Percentiles rank a stretch among this genome's conserved stretches.
Conservation (phyloP, 2,329 filamentous ascomycete genomes). For the Penicillium sp. region DNA sequence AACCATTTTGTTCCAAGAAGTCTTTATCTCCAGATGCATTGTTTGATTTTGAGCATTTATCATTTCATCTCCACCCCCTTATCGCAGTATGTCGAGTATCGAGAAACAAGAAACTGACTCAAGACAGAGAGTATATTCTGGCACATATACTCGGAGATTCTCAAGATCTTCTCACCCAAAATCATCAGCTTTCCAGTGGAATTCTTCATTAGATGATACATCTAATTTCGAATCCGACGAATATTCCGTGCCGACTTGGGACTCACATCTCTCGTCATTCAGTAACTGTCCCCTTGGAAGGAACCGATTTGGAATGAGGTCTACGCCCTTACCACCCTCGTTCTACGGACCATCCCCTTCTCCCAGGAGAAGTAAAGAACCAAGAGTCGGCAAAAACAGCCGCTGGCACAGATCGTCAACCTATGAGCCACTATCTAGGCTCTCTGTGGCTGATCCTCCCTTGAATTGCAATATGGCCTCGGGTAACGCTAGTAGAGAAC, state of each 20-base stretch:
- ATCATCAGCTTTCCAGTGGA: background rate
- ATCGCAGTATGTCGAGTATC: background rate
- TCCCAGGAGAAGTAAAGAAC: background rate
- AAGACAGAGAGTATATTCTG: background rate
- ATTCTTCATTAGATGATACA: background rate
- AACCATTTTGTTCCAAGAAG: background rate
- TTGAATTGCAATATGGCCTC: background rate
- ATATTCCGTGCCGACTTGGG: background rate
- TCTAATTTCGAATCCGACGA: background rate
- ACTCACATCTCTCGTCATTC: too few species aligned
- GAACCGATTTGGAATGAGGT: background rate
- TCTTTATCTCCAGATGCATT: background rate
- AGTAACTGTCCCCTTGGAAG: background rate
- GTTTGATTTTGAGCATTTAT: background rate
- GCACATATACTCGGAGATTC: too few species aligned
- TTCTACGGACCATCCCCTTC: too few species aligned
- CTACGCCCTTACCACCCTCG: background rate
- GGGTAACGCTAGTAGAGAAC: background rate
- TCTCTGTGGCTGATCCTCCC: background rate
- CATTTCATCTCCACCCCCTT: background rate
- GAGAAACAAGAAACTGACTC: background rate
- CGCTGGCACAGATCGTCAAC: background rate
- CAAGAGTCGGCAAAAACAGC: background rate
- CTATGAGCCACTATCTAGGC: background rate
- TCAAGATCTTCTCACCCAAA: too few species aligned